A percentile compares a stretch with the other conserved stretches of the same genome.
Evolutionary conservation across 176 grass and related monocot species (phyloP).

Genomic region (Stipa capillata): DNA sequence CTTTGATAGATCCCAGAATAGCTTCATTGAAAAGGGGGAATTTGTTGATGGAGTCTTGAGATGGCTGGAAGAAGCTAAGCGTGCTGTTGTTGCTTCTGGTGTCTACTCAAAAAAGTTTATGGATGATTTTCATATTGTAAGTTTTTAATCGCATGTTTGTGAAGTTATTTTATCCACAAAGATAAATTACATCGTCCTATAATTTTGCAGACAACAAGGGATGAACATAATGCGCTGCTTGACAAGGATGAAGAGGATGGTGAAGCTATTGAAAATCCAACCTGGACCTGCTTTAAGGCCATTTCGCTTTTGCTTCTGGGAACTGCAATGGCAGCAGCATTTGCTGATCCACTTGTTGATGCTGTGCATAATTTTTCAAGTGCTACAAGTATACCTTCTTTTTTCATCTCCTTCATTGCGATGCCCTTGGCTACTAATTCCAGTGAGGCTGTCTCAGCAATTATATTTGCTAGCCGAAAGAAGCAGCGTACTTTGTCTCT

Average conservation of each 20-base stretch:
- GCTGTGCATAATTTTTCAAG: conserved; percentile 76
- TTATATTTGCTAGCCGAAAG: conserved; percentile 80
- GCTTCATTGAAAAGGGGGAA: conserved; percentile 44
- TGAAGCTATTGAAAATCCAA: conserved; percentile 49
- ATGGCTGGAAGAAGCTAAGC: conserved; percentile 56
- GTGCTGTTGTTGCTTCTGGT: not conserved
- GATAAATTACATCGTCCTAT: not conserved
- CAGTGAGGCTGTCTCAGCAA: conserved; percentile 84
- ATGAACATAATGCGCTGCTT: conserved; percentile 48
- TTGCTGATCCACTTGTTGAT: conserved; percentile 86
- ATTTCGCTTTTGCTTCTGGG: conserved; percentile 66
- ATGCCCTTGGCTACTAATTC: conserved; percentile 94
- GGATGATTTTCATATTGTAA: conserved; percentile 52
- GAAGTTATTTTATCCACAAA: not conserved
- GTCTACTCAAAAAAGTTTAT: conserved; percentile 43
- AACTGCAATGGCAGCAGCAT: conserved; percentile 62
- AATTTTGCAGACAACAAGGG: conserved; percentile 62
- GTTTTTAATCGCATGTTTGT: not conserved
- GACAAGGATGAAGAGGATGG: conserved; percentile 38
- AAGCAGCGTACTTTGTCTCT: conserved; percentile 78
- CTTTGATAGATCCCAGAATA: conserved; percentile 54
- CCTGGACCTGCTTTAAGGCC: conserved; percentile 53
- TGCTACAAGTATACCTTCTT: conserved; percentile 78
- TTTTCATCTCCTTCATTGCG: conserved; percentile 90
- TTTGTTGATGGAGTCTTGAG: conserved; percentile 48